A percentile compares a stretch with the other conserved stretches of the same genome.
Evolutionary conservation across 2,329 filamentous ascomycete species (phyloP).

Genomic region (Raffaelea arxii): DNA sequence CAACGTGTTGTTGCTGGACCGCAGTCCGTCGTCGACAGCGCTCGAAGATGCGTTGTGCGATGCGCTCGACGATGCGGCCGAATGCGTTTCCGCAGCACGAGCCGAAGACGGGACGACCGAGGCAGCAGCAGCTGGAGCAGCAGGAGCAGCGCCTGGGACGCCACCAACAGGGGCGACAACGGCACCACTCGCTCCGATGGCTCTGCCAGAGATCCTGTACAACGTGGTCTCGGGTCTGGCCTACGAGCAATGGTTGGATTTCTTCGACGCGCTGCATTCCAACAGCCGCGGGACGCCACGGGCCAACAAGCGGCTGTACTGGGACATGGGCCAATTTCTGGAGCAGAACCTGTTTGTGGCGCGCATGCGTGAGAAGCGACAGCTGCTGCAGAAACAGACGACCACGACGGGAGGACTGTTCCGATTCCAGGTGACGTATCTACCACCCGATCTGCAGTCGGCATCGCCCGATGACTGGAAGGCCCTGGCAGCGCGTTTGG

Average conservation of each 20-base stretch:
- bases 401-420: too few species aligned
- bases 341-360: constrained; percentile 24
- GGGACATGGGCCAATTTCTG: constrained; percentile 21
- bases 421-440: too few species aligned
- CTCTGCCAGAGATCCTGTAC: constrained; percentile 8
- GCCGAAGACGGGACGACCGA: too few species aligned
- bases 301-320: constrained; percentile 16
- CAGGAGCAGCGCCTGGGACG: background rate
- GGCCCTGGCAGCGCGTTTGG: constrained; percentile 20
- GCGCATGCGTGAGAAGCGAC: background rate
- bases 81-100: background rate
- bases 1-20: constrained; percentile 23
- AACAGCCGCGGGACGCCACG: background rate
- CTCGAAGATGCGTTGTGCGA: constrained; percentile 19
- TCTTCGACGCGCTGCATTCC: constrained; percentile 22
- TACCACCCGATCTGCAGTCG: background rate
- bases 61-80: constrained; percentile 8
- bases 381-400: background rate
- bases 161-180: too few species aligned
- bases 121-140: background rate
- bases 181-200: background rate
- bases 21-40: constrained; percentile 1
- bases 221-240: constrained; percentile 14
- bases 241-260: constrained; percentile 24
- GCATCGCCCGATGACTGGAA: constrained; percentile 19